These are phyloP conservation scores for Cystobasidium onofrii DNA, from an alignment of 768 basidiomycete genomes.

Conservation along the genomic window DNA sequence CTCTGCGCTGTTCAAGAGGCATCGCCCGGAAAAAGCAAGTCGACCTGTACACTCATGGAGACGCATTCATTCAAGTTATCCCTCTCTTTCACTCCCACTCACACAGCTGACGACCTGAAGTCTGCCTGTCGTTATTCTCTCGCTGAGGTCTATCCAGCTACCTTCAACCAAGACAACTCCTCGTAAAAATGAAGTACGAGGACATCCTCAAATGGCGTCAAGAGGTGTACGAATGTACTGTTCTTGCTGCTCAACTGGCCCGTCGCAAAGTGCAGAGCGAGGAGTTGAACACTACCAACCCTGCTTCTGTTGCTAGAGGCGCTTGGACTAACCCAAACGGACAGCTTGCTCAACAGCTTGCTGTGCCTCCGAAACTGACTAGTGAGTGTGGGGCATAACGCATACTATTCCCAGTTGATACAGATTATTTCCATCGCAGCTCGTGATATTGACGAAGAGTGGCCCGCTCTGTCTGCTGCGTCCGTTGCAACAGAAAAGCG, in stretches of 20 bases:
- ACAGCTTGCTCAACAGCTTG: neutral
- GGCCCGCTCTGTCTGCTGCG: neutral
- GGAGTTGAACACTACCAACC: neutral
- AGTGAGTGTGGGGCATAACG: neutral
- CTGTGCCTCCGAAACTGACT: neutral
- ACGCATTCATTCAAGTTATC: too few species aligned
- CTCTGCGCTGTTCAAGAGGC: too few species aligned
- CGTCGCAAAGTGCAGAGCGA: neutral
- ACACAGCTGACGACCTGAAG: too few species aligned
- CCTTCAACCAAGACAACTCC: too few species aligned
- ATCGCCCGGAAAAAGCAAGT: too few species aligned
- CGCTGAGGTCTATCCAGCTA: neutral
- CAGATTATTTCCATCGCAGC: neutral
- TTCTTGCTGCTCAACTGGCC: neutral
- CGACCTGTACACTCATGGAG: too few species aligned
- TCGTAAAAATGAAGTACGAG: slow-evolving; percentile 25
- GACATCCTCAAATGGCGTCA: slow-evolving; percentile 17
- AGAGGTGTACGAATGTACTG: neutral
- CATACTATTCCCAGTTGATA: neutral
- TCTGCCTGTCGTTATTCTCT: too few species aligned
- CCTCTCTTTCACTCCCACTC: too few species aligned
- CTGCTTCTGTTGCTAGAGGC: neutral
- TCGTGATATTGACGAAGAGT: neutral
- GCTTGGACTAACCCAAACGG: neutral
- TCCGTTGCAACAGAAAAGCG: neutral